These are phyloP conservation scores for Avicennia marina DNA, from an alignment of 257 asterid genomes.

Conservation along the genomic window DNA sequence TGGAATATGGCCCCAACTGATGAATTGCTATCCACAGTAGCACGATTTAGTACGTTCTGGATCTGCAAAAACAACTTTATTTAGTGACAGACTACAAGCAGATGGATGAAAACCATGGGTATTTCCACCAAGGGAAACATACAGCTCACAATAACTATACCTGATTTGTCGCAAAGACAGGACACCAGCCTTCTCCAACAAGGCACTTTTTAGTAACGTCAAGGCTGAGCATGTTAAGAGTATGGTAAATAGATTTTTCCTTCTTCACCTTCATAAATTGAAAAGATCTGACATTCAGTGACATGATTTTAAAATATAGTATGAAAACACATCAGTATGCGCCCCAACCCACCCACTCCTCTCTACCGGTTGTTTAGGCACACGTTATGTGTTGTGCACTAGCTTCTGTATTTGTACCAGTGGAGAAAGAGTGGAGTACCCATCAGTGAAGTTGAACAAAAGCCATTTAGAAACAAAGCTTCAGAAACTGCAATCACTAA, in stretches of 20 bases:
- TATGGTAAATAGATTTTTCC: constrained; percentile 50
- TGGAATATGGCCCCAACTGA: constrained; percentile 54
- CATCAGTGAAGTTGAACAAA: not conserved
- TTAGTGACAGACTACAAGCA: not conserved
- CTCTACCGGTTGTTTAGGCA: too few species aligned
- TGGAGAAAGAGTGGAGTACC: not conserved
- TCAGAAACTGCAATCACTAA: constrained; percentile 22
- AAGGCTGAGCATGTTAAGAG: constrained; percentile 52
- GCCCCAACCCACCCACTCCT: too few species aligned
- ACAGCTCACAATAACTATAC: constrained; percentile 19
- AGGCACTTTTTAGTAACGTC: constrained; percentile 66
- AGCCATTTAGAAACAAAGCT: not conserved
- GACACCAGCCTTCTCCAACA: constrained; percentile 79
- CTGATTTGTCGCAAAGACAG: constrained; percentile 51
- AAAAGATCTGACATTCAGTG: constrained; percentile 7
- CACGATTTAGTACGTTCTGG: constrained; percentile 35
- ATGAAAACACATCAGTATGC: not conserved
- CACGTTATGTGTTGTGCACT: not conserved
- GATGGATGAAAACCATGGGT: not conserved
- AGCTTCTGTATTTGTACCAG: not conserved
- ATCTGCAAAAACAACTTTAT: constrained; percentile 36
- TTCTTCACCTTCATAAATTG: constrained; percentile 42
- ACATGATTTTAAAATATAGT: not conserved
- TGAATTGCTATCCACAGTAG: constrained; percentile 47
- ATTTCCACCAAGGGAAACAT: constrained; percentile 1